A percentile compares a stretch with the other conserved stretches of the same genome.
Evolutionary conservation across 345 rosid species (phyloP).

Genomic region (Ricinus communis): DNA sequence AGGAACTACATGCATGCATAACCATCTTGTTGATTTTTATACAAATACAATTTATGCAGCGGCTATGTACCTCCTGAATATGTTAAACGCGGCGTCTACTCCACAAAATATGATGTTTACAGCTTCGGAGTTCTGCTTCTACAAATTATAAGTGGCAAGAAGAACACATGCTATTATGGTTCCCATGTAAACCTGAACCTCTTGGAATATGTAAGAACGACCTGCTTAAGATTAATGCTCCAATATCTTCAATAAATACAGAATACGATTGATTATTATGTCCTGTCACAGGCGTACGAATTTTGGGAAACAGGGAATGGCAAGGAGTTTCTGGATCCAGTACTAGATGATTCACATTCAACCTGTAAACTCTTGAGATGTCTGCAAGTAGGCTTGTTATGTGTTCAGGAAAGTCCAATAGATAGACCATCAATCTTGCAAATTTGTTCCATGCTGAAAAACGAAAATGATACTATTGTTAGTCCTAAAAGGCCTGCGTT

Average conservation of each 20-base stretch:
- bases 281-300: conserved; percentile 27
- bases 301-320: conserved; percentile 24
- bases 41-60: conserved; percentile 21
- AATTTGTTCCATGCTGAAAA: conserved; percentile 26
- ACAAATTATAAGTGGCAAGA: conserved; percentile 51
- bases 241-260: too few species aligned
- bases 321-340: conserved; percentile 31
- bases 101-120: conserved; percentile 48
- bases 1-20: too few species aligned
- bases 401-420: conserved; percentile 32
- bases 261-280: too few species aligned
- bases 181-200: too few species aligned
- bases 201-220: too few species aligned
- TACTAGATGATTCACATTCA: conserved; percentile 29
- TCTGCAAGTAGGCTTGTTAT: conserved; percentile 35
- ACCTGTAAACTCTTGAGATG: conserved; percentile 24
- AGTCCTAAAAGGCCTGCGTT: conserved; percentile 40
- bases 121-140: conserved; percentile 55
- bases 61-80: conserved; percentile 58
- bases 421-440: conserved; percentile 39
- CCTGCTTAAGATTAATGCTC: too few species aligned
- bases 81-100: conserved; percentile 41
- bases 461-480: neutral
- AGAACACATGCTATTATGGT: conserved; percentile 31
- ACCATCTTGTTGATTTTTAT: too few species aligned